These are phyloP conservation scores for Colletotrichum karsti DNA, from an alignment of 2,329 filamentous ascomycete genomes.

Conservation along the genomic window DNA sequence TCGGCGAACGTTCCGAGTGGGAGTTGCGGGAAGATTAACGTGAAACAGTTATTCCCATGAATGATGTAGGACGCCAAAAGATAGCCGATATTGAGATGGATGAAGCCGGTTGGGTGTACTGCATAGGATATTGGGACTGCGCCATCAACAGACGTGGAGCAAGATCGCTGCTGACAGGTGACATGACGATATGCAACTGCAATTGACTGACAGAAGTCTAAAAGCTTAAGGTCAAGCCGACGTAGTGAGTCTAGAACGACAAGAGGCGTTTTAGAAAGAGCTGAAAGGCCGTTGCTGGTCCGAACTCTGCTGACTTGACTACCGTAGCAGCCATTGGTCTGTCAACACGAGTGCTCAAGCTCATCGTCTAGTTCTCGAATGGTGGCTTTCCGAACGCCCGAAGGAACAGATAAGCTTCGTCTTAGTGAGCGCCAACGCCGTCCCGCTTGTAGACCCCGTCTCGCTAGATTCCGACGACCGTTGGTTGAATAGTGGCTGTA, in stretches of 20 bases:
- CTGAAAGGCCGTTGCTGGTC: background rate
- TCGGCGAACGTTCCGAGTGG: slow-evolving; percentile 22
- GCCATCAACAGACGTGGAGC: background rate
- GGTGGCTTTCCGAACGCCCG: background rate
- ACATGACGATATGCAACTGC: background rate
- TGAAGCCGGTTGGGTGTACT: background rate
- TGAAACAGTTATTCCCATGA: slow-evolving; percentile 9
- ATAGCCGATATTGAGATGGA: background rate
- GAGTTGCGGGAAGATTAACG: background rate
- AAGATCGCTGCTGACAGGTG: background rate
- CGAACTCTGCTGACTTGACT: background rate
- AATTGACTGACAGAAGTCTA: slow-evolving; percentile 19
- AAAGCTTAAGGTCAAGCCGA: background rate
- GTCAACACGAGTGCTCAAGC: background rate
- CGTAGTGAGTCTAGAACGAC: slow-evolving; percentile 12
- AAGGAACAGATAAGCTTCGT: slow-evolving; percentile 1
- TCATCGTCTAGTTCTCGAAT: background rate
- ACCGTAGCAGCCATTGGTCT: background rate
- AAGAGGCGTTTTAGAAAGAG: background rate
- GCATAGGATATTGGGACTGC: background rate
- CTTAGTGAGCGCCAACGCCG: background rate
- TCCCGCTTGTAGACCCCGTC: background rate
- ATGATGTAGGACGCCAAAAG: background rate
- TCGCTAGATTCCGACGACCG: background rate
- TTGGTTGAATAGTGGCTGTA: background rate